phyloP scores from a whole-genome alignment of 768 basidiomycete genomes.

The Pleurotus platypus region DNA sequence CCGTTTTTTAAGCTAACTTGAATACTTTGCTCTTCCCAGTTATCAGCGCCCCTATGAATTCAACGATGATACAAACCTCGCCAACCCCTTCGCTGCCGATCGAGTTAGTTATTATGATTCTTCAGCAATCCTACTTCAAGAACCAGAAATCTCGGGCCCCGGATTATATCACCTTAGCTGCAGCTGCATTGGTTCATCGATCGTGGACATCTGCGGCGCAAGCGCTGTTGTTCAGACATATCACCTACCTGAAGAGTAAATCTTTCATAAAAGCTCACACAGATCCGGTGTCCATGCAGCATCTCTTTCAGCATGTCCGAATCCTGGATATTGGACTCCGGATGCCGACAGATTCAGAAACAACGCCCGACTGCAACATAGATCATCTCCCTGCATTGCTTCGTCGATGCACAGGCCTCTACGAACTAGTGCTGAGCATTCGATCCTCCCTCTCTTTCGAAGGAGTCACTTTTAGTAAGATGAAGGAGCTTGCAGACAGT shows the following conservation, averaged over 20 bases:
- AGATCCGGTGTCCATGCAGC: not conserved
- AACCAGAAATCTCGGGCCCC: conserved; percentile 9
- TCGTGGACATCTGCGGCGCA: conserved; percentile 25
- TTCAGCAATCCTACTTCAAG: conserved; percentile 13
- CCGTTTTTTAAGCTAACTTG: too few relatives aligned
- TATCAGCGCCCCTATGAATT: too few relatives aligned
- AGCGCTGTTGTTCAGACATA: conserved; percentile 22
- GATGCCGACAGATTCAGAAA: not conserved
- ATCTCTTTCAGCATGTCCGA: conserved; percentile 1
- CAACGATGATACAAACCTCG: too few relatives aligned
- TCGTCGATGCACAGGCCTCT: conserved; percentile 3
- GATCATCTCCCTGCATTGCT: conserved; percentile 2
- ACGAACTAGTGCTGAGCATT: not conserved
- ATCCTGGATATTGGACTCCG: not conserved
- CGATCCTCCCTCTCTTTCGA: conserved; percentile 1
- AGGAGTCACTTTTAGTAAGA: not conserved
- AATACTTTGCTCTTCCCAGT: too few relatives aligned
- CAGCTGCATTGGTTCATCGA: conserved; percentile 21
- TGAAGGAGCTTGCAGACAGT: conserved; percentile 1
- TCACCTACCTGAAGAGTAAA: conserved; percentile 7
- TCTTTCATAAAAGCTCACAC: not conserved
- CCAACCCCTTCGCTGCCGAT: conserved; percentile 1
- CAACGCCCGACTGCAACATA: not conserved
- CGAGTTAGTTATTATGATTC: conserved; percentile 11
- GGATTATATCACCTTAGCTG: conserved; percentile 11